Conservation (phyloP, 2,329 filamentous ascomycete species). For the Pyricularia pennisetigena region DNA sequence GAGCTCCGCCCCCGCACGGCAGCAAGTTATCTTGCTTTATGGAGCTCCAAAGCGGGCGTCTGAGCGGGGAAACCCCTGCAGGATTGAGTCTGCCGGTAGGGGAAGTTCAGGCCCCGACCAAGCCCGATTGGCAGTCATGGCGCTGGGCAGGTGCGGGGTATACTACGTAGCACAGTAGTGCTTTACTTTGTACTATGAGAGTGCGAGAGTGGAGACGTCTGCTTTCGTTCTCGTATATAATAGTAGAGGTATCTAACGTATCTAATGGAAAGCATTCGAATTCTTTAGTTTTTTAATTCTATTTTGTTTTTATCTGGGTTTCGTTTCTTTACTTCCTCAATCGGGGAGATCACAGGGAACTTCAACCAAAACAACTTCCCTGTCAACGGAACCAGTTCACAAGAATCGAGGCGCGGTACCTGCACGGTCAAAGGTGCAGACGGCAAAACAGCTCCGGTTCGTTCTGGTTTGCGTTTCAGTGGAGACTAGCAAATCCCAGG, state of each 20-base stretch:
- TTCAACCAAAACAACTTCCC: no score
- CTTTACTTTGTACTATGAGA: background rate
- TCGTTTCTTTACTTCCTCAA: background rate
- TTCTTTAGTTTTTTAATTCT: background rate
- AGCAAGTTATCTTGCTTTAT: background rate
- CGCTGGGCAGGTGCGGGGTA: background rate
- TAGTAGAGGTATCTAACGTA: no score
- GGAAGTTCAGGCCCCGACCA: background rate
- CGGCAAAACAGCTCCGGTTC: background rate
- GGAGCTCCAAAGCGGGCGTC: background rate
- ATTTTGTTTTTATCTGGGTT: background rate
- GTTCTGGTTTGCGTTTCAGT: background rate
- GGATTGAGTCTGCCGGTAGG: background rate
- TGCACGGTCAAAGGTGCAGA: background rate
- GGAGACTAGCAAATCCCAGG: background rate
- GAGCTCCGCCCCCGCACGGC: background rate
- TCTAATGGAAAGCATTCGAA: background rate
- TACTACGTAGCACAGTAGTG: no score
- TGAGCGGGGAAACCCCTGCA: background rate
- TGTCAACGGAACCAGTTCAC: background rate
- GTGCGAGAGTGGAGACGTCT: background rate
- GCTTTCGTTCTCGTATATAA: background rate
- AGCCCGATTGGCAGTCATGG: background rate
- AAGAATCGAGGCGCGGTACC: background rate
- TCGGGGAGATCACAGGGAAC: background rate